phyloP scores from a whole-genome alignment of 257 asterid species.

The Echites panduratus region DNA sequence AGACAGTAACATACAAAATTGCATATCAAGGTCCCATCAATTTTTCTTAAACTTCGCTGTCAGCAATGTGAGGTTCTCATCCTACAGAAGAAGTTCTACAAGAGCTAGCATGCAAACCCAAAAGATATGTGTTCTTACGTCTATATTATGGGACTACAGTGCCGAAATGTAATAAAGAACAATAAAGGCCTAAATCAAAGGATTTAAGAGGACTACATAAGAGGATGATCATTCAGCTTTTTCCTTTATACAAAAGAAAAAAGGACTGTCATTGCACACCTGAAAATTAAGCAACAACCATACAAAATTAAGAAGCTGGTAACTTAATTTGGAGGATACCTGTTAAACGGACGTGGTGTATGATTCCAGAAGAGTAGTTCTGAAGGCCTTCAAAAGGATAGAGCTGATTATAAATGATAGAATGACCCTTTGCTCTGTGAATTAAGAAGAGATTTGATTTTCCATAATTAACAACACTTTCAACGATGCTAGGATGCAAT shows the following conservation, averaged over 20 bases:
- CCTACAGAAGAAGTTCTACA: not conserved
- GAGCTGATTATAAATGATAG: constrained; percentile 67
- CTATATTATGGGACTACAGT: not conserved
- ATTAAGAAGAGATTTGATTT: constrained; percentile 33
- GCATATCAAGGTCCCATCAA: not conserved
- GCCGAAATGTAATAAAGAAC: not conserved
- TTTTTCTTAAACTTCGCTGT: not conserved
- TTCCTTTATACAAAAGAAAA: not conserved
- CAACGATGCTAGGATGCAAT: constrained; percentile 53
- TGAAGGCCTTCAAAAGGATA: constrained; percentile 75
- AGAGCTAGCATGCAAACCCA: not conserved
- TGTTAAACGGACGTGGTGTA: constrained; percentile 82
- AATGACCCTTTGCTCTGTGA: constrained; percentile 51
- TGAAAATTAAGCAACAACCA: not conserved
- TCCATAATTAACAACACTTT: constrained; percentile 64
- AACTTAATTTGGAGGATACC: constrained; percentile 32
- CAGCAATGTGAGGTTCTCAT: not conserved
- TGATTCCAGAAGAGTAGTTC: constrained; percentile 90
- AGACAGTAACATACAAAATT: not conserved
- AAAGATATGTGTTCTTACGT: not conserved
- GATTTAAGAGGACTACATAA: not conserved
- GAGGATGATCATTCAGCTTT: too few species aligned
- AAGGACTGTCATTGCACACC: not conserved
- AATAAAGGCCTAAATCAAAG: not conserved
- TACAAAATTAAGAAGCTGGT: not conserved